Percentiles rank a stretch among this genome's conserved stretches.
These are phyloP conservation scores for Globisporangium paroecandrum DNA, from an alignment of 352 stramenopile species.

Conservation along the genomic window DNA sequence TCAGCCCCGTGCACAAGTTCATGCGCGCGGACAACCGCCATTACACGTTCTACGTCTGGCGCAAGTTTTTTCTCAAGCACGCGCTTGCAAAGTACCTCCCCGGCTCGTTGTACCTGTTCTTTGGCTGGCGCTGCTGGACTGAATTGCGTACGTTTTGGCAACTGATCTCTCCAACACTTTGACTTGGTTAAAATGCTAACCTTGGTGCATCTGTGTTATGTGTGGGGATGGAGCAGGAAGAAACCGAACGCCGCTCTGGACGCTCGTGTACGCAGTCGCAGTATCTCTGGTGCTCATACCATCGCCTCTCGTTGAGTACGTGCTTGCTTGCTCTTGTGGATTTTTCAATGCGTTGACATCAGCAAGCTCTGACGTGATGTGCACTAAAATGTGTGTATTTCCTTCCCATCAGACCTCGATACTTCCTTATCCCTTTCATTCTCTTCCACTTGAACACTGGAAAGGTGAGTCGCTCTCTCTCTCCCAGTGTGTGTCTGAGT, in stretches of 20 bases:
- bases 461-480: constrained; percentile 36
- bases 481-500: neutral
- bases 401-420: constrained; percentile 53
- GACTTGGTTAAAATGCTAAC: neutral
- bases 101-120: constrained; percentile 54
- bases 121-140: constrained; percentile 57
- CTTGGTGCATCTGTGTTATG: neutral
- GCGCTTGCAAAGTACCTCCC: constrained; percentile 64
- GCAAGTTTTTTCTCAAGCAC: constrained; percentile 82
- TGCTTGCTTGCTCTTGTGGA: constrained; percentile 1
- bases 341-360: neutral
- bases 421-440: constrained; percentile 81
- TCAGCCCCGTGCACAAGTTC: constrained; percentile 87
- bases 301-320: constrained; percentile 86
- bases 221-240: constrained; percentile 26
- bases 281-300: constrained; percentile 81
- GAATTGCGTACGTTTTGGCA: constrained; percentile 50
- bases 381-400: neutral
- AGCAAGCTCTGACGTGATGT: constrained; percentile 7
- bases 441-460: constrained; percentile 73
- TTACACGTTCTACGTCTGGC: constrained; percentile 92
- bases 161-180: neutral
- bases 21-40: constrained; percentile 91
- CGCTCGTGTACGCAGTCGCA: constrained; percentile 67
- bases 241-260: constrained; percentile 66